phyloP scores from a whole-genome alignment of 495 filamentous ascomycete genomes.

The Acidiella bohemica region DNA sequence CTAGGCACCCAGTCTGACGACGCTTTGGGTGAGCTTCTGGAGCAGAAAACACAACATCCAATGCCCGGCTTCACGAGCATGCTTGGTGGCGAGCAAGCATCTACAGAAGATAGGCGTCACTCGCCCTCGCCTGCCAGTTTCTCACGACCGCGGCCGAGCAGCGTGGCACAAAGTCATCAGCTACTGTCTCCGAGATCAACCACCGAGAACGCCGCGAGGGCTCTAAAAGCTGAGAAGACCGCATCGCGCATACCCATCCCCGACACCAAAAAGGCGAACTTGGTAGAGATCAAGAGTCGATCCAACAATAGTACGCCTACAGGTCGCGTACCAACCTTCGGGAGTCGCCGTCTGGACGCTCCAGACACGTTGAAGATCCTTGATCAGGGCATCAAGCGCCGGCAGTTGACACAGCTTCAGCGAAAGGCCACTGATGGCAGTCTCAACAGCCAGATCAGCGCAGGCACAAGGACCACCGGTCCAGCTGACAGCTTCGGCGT shows the following conservation, averaged over 20 bases:
- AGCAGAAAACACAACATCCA: too few species aligned
- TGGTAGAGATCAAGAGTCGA: constrained; percentile 13
- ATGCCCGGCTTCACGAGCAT: neutral
- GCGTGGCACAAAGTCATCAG: constrained; percentile 1
- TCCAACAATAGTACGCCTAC: neutral
- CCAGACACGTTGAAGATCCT: constrained; percentile 12
- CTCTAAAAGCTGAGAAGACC: constrained; percentile 8
- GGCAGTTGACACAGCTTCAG: constrained; percentile 3
- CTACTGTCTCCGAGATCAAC: constrained; percentile 1
- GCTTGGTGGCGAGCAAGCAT: neutral
- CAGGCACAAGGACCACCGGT: too few species aligned
- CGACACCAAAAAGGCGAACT: constrained; percentile 14
- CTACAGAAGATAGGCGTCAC: constrained; percentile 3
- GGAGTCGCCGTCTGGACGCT: constrained; percentile 10
- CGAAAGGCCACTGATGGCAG: too few species aligned
- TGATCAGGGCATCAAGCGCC: constrained; percentile 16
- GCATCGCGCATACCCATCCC: constrained; percentile 19
- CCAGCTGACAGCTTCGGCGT: constrained; percentile 2
- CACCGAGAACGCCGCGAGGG: neutral
- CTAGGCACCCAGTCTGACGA: too few species aligned
- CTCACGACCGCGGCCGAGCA: constrained; percentile 13
- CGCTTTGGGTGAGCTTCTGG: too few species aligned
- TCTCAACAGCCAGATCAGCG: too few species aligned
- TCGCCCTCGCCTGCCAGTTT: constrained; percentile 17
- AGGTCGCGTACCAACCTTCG: constrained; percentile 6